A percentile compares a stretch with the other conserved stretches of the same genome.
phyloP scores from a whole-genome alignment of 805 yeast genomes.

The Saturnispora dispora region DNA sequence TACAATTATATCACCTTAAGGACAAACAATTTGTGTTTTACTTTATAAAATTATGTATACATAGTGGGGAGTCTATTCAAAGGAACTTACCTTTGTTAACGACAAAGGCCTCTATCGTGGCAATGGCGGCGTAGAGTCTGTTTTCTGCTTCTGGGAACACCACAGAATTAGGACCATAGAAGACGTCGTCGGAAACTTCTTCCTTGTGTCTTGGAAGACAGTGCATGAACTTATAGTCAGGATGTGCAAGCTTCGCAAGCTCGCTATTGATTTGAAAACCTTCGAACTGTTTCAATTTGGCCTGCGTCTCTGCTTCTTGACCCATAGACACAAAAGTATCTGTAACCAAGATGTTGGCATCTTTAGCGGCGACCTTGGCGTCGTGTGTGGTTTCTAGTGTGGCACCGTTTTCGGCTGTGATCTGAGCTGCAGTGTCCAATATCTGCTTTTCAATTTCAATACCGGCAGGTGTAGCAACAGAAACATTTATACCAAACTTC shows the following conservation, averaged over 20 bases:
- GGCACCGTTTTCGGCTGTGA: slow-evolving; percentile 45
- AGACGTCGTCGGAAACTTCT: slow-evolving; percentile 90
- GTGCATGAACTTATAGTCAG: slow-evolving; percentile 89
- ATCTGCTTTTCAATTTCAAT: slow-evolving; percentile 55
- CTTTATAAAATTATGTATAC: background rate
- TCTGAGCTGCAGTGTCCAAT: slow-evolving; percentile 40
- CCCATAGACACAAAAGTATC: slow-evolving; percentile 99
- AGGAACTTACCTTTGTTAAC: slow-evolving; percentile 62
- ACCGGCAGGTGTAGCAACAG: slow-evolving; percentile 77
- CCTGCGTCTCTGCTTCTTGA: slow-evolving; percentile 69
- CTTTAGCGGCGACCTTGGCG: slow-evolving; percentile 62
- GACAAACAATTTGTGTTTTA: background rate
- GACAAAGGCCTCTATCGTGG: slow-evolving; percentile 85
- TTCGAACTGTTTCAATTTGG: slow-evolving; percentile 67
- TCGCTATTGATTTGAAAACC: slow-evolving; percentile 79
- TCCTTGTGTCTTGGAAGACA: slow-evolving; percentile 93
- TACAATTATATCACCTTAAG: background rate
- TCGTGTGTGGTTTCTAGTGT: slow-evolving; percentile 55
- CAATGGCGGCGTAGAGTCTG: slow-evolving; percentile 91
- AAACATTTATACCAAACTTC: slow-evolving; percentile 72
- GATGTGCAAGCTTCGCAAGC: slow-evolving; percentile 55
- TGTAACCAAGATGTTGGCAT: slow-evolving; percentile 80
- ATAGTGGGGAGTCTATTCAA: background rate
- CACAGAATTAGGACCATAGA: slow-evolving; percentile 71
- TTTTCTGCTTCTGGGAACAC: slow-evolving; percentile 97